Conservation (phyloP, 768 basidiomycete genomes). For the Russula compacta region DNA sequence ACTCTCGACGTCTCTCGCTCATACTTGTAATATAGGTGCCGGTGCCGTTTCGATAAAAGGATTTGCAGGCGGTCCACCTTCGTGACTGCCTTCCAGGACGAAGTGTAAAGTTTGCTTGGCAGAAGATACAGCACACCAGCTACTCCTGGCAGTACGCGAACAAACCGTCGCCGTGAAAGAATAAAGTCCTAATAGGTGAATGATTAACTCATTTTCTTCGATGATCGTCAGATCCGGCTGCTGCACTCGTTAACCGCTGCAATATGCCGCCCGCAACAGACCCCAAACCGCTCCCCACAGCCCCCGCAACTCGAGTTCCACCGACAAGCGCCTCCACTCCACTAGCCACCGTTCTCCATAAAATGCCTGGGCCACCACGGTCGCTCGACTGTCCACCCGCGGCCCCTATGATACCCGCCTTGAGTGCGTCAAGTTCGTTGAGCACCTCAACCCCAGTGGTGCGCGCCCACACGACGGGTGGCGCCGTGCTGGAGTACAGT, state of each 20-base stretch:
- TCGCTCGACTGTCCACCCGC: conserved; percentile 43
- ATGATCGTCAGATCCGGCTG: neutral
- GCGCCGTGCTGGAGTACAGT: conserved; percentile 60
- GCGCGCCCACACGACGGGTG: conserved; percentile 76
- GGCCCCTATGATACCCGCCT: conserved; percentile 73
- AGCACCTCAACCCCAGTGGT: conserved; percentile 83
- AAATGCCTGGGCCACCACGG: conserved; percentile 9
- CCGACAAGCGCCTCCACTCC: conserved; percentile 38
- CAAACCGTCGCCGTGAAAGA: too few relatives aligned
- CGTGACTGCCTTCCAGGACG: too few relatives aligned
- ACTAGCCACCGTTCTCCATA: conserved; percentile 29
- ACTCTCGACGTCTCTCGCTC: too few relatives aligned
- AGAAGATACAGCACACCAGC: too few relatives aligned
- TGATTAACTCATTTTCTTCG: neutral
- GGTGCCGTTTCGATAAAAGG: too few relatives aligned
- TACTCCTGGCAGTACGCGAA: too few relatives aligned
- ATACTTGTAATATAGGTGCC: too few relatives aligned
- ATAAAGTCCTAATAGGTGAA: too few relatives aligned
- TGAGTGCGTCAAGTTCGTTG: conserved; percentile 80
- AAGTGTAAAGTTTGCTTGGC: too few relatives aligned
- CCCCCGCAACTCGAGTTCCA: conserved; percentile 28
- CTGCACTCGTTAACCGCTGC: conserved; percentile 22
- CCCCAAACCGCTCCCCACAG: conserved; percentile 23
- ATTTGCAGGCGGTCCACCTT: too few relatives aligned
- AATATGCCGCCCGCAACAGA: conserved; percentile 27